Evolutionary conservation across 768 basidiomycete species (phyloP).

Genomic region (Trametes cinnabarina): DNA sequence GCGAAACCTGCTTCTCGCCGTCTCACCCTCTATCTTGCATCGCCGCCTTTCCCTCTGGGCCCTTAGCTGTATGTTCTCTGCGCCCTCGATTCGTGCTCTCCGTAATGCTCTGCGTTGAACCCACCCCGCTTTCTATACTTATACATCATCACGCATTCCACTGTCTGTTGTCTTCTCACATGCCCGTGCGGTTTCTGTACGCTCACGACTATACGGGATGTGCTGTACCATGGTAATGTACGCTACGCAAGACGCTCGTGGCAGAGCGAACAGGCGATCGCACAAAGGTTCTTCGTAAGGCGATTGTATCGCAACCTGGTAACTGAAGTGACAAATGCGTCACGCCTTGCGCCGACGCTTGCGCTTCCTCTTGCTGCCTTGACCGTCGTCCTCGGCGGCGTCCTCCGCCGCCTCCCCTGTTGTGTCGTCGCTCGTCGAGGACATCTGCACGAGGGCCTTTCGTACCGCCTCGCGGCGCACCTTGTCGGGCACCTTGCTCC

Average conservation of each 20-base stretch:
- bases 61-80: neutral
- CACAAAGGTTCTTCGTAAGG: too few relatives aligned
- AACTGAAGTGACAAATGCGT: neutral
- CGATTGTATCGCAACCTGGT: too few relatives aligned
- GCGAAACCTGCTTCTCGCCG: neutral
- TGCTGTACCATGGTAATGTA: conserved; percentile 6
- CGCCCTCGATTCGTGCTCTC: neutral
- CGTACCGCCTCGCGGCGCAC: conserved; percentile 60
- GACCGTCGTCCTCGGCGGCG: neutral
- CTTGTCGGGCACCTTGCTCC: conserved; percentile 78
- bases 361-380: neutral
- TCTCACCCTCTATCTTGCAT: neutral
- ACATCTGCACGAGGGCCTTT: conserved; percentile 34
- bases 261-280: too few relatives aligned
- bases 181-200: neutral
- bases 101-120: neutral
- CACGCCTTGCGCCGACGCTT: conserved; percentile 8
- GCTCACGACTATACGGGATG: neutral
- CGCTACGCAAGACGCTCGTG: neutral
- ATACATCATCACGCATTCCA: neutral
- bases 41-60: neutral
- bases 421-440: neutral
- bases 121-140: conserved; percentile 4
- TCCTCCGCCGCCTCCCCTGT: neutral
- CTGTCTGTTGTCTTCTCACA: neutral